Conservation (phyloP, 306 rosid species). For the Trichosanthes cucumerina region DNA sequence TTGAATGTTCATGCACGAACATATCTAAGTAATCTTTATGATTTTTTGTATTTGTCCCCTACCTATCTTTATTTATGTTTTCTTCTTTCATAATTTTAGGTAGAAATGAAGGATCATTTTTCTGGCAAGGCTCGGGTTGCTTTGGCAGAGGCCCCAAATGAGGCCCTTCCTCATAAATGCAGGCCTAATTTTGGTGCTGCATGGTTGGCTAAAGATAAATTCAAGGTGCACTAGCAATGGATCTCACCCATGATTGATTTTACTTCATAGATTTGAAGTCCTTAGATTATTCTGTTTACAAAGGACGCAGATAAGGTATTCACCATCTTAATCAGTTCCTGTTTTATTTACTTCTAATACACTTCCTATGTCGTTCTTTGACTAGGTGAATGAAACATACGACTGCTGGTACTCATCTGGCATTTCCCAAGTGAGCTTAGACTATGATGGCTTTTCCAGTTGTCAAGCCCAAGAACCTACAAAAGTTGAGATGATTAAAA, state of each 20-base stretch:
- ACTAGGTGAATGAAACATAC: constrained; percentile 74
- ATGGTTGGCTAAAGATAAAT: constrained; percentile 80
- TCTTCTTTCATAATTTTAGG: constrained; percentile 34
- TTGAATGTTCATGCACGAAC: not conserved
- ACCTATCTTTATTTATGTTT: constrained; percentile 11
- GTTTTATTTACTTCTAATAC: constrained; percentile 16
- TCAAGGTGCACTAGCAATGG: constrained; percentile 47
- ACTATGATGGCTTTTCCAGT: constrained; percentile 53
- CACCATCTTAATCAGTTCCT: constrained; percentile 5
- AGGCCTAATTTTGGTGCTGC: constrained; percentile 92
- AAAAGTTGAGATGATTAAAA: constrained; percentile 48
- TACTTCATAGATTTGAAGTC: not conserved
- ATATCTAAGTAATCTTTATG: not conserved
- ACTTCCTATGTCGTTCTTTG: constrained; percentile 4
- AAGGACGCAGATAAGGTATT: not conserved
- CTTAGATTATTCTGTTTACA: not conserved
- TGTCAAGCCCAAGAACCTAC: constrained; percentile 74
- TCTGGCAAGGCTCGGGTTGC: constrained; percentile 64
- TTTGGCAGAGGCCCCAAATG: constrained; percentile 84
- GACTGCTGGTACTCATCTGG: constrained; percentile 86
- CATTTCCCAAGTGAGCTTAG: constrained; percentile 58
- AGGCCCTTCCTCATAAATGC: constrained; percentile 93
- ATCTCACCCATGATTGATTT: constrained; percentile 5
- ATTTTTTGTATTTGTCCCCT: not conserved
- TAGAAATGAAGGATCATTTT: constrained; percentile 65